These are phyloP conservation scores for Colletotrichum salicis DNA, from an alignment of 2,329 filamentous ascomycete species.

Conservation along the genomic window DNA sequence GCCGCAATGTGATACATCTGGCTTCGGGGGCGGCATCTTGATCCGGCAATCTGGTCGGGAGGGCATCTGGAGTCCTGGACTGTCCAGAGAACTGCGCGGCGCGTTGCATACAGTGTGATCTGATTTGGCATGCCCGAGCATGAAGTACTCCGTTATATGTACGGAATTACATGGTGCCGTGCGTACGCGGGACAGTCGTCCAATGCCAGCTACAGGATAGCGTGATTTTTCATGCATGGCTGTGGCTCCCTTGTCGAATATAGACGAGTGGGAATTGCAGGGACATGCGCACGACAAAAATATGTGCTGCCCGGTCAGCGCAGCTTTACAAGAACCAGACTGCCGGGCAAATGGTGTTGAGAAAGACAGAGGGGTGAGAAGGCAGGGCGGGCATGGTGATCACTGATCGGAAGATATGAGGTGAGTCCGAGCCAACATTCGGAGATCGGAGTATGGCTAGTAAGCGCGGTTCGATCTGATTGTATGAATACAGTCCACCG, in stretches of 20 bases:
- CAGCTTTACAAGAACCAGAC: not conserved
- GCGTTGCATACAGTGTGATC: not conserved
- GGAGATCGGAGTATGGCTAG: not conserved
- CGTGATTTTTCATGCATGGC: not conserved
- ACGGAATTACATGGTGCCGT: not conserved
- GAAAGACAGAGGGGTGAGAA: not conserved
- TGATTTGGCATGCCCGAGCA: not conserved
- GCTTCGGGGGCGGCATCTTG: not conserved
- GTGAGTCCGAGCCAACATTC: not conserved
- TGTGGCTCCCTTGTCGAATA: not conserved
- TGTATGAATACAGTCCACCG: too few species aligned
- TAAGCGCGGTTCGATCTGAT: not conserved
- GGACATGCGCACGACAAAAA: not conserved
- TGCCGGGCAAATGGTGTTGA: not conserved
- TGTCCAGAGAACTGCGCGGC: not conserved
- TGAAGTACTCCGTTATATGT: not conserved
- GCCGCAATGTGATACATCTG: not conserved
- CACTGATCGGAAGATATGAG: not conserved
- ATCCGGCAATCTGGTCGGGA: not conserved
- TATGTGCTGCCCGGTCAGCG: not conserved
- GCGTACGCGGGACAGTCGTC: not conserved
- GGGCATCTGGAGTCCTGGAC: not conserved
- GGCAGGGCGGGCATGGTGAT: not conserved
- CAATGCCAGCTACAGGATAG: not conserved
- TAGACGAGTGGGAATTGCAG: not conserved